These are phyloP conservation scores for Mycena vulgaris DNA, from an alignment of 768 basidiomycete species.

Conservation along the genomic window DNA sequence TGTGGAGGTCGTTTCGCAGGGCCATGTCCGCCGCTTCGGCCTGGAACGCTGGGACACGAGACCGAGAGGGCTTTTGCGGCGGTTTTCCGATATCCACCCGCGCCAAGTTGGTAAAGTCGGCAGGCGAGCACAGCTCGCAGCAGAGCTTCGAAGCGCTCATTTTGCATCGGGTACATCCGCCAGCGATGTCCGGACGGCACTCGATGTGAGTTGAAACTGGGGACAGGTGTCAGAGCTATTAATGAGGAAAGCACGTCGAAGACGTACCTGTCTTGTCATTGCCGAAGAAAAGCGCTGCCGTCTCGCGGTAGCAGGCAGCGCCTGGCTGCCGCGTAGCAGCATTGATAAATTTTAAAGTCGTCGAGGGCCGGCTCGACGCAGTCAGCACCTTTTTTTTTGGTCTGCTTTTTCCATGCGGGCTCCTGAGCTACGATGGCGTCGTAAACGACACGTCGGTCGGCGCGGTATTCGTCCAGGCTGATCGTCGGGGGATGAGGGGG, in stretches of 20 bases:
- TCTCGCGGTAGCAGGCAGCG: not conserved
- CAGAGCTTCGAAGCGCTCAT: not conserved
- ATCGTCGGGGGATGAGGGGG: no score
- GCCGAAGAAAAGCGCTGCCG: not conserved
- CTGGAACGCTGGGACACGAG: not conserved
- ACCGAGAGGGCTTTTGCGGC: not conserved
- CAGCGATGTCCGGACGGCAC: not conserved
- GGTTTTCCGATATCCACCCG: not conserved
- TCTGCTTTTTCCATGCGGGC: no score
- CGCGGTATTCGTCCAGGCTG: no score
- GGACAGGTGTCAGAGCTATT: not conserved
- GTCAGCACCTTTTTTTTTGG: no score
- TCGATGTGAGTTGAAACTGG: not conserved
- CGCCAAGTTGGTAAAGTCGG: not conserved
- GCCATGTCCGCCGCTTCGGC: not conserved
- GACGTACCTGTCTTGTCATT: conserved; percentile 3
- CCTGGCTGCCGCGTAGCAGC: conserved; percentile 1
- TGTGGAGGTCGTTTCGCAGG: not conserved
- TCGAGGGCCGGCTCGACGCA: no score
- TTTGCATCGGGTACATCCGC: not conserved
- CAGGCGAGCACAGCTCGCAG: conserved; percentile 4
- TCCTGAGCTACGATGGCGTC: no score
- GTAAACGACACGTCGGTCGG: no score
- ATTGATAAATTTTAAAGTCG: no score
- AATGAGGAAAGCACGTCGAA: not conserved